Base-by-base conservation (phyloP, 2,329 filamentous ascomycete genomes). In the Cladosporium sphaerospermum region DNA sequence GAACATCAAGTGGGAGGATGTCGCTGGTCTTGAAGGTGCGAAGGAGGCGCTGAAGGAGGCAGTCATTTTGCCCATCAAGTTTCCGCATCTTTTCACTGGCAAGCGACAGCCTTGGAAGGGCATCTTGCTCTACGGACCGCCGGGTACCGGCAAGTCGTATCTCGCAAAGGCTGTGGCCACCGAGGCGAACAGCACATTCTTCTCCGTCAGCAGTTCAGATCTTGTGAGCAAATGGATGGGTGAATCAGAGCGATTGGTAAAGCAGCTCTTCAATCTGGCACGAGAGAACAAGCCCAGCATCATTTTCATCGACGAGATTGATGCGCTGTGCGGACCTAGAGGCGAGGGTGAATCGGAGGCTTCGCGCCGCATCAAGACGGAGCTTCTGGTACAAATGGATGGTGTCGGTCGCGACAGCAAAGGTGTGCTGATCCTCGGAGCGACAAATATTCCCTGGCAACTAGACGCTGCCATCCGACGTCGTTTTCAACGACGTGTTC, bases 211-310 rank as follows among this genome's bases (percentile, higher is more conserved):
- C 73, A 95, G 89, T 78, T 95, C 89, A 67, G 93, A 99, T 69
- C 72, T 99, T 71, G 93, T 99, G 56, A 96, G 89, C 71, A 99
- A 99, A 70, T 99, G 93, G 93, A 99, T 99, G 93, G 93, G 93
- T 75, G 93, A 99, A 73, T 95, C 88, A 78, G 93, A 99, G 82
- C 83, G 90, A 89, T 95, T 99, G 62, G 93, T 99, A 54, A 97
- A 97, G 68, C 88, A 95, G 59, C 81, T 99, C 9, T 99, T 99
- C 75, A 89, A 87, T 63, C 96, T 99, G 88, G 93, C 93, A 0
- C 85, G 95, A 70, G 93, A 99, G 70, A 97, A 96, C 72, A 96
- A 93, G 64, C 93, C 93, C 1, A 93, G 91, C 1, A 96, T 99
- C 68, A 96, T 97, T 71, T 97, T 97, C 74, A 96, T 97, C 66